These are phyloP conservation scores for Candida nitratophila DNA, from an alignment of 805 yeast species.

Conservation along the genomic window DNA sequence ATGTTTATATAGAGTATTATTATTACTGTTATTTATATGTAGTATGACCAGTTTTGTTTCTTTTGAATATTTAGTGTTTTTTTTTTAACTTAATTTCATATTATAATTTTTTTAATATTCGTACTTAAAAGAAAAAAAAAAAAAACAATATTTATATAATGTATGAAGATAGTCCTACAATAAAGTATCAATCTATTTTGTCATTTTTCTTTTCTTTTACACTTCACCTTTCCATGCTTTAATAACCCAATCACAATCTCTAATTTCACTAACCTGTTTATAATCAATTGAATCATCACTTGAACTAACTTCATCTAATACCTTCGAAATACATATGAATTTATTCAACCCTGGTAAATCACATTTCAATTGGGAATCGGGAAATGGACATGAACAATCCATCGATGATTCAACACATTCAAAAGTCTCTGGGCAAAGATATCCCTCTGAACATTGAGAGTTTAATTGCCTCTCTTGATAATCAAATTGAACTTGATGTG, in stretches of 20 bases:
- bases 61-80: neutral
- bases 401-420: conserved; percentile 62
- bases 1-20: too few species aligned
- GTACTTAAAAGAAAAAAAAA: too few species aligned
- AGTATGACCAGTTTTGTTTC: too few species aligned
- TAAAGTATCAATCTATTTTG: too few species aligned
- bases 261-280: conserved; percentile 34
- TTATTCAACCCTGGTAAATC: conserved; percentile 57
- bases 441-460: conserved; percentile 59
- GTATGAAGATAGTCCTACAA: too few species aligned
- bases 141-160: too few species aligned
- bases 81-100: too few species aligned
- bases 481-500: conserved; percentile 25
- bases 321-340: conserved; percentile 79
- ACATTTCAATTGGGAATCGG: conserved; percentile 80
- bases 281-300: conserved; percentile 26
- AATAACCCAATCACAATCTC: conserved; percentile 84
- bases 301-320: conserved; percentile 30
- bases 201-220: too few species aligned
- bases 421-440: conserved; percentile 78
- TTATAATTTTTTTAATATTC: too few species aligned
- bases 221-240: conserved; percentile 60
- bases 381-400: conserved; percentile 89
- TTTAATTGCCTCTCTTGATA: conserved; percentile 32
- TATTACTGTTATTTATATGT: too few species aligned